phyloP scores from a whole-genome alignment of 495 filamentous ascomycete species.

The Cladorrhinum samala region DNA sequence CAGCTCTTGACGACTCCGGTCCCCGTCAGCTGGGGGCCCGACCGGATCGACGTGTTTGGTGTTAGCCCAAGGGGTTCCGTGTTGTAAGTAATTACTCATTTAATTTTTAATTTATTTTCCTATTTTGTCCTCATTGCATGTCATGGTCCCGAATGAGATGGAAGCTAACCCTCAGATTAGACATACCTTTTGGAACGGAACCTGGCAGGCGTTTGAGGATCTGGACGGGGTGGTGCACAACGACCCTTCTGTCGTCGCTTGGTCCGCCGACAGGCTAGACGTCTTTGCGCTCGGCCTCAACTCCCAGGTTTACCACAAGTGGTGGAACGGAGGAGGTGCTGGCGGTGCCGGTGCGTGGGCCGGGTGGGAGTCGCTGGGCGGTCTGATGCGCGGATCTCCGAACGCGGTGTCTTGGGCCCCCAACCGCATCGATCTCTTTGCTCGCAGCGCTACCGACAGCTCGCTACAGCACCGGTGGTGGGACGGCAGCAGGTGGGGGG shows the following conservation, averaged over 20 bases:
- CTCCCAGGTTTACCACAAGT: slow-evolving; percentile 20
- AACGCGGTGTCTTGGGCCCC: slow-evolving; percentile 13
- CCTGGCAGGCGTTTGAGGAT: slow-evolving; percentile 13
- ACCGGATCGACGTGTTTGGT: background rate
- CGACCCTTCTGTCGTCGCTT: slow-evolving; percentile 17
- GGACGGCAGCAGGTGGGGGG: slow-evolving; percentile 24
- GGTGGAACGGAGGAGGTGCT: slow-evolving; percentile 3
- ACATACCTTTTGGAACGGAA: slow-evolving; percentile 30
- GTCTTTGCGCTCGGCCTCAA: slow-evolving; percentile 22
- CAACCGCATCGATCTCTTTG: slow-evolving; percentile 31
- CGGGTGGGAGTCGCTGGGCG: slow-evolving; percentile 26
- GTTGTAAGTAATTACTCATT: too few relatives aligned
- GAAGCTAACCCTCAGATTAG: background rate
- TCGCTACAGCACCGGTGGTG: slow-evolving; percentile 28
- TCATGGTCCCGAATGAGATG: background rate
- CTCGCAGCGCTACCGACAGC: slow-evolving; percentile 1
- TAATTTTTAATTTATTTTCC: background rate
- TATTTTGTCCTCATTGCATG: background rate
- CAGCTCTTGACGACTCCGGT: background rate
- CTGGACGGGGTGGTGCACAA: slow-evolving; percentile 20
- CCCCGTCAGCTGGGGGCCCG: background rate
- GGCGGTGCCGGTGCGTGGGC: too few relatives aligned
- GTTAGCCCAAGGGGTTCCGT: background rate
- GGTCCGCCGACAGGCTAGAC: slow-evolving; percentile 12
- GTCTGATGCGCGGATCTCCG: slow-evolving; percentile 13